These are phyloP conservation scores for Thraustotheca clavata DNA, from an alignment of 352 stramenopile genomes.

Conservation along the genomic window DNA sequence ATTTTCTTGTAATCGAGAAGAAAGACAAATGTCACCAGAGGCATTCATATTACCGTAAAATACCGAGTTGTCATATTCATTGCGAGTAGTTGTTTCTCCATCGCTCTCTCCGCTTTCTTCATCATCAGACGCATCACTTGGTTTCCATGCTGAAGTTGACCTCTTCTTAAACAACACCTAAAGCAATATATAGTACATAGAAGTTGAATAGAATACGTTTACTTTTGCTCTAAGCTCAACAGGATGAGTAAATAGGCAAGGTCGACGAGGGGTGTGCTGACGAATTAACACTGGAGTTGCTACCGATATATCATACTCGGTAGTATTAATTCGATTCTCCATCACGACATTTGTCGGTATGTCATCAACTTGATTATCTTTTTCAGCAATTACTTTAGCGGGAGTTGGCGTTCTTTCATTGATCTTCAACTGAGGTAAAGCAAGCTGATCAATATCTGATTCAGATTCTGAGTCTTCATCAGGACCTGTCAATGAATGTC, in stretches of 20 bases:
- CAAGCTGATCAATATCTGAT: neutral
- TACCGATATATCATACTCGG: too few species aligned
- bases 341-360: too few species aligned
- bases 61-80: neutral
- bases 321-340: too few species aligned
- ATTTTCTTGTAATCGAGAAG: neutral
- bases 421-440: too few species aligned
- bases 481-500: neutral
- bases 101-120: neutral
- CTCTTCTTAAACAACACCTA: slow-evolving; percentile 17
- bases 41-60: neutral
- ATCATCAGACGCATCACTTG: slow-evolving; percentile 12
- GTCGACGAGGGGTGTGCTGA: neutral
- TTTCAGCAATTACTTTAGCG: too few species aligned
- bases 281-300: neutral
- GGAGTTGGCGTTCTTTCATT: too few species aligned
- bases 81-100: neutral
- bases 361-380: too few species aligned
- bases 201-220: neutral
- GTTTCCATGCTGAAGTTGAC: neutral
- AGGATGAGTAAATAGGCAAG: slow-evolving; percentile 14
- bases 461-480: neutral
- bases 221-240: slow-evolving; percentile 14
- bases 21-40: slow-evolving; percentile 7
- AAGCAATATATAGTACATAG: neutral